Evolutionary conservation across 2,329 filamentous ascomycete genomes (phyloP).

Genomic region (Herpotrichia juniperi): DNA sequence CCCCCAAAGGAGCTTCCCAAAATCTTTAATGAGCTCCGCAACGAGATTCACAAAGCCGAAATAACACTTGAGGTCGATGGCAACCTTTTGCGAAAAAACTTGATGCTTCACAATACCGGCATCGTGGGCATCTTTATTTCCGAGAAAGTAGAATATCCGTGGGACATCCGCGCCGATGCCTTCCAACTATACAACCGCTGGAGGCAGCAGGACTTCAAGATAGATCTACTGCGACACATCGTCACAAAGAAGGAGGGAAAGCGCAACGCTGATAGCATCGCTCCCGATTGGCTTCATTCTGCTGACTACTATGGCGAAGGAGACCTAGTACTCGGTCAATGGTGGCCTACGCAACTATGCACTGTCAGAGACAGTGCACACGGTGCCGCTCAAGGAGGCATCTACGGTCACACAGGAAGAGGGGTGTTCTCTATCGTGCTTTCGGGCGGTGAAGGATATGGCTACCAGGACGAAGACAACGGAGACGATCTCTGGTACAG

Average conservation of each 20-base stretch:
- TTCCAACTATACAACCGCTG: slow-evolving; percentile 55
- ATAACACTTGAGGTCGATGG: slow-evolving; percentile 40
- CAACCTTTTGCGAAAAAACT: slow-evolving; percentile 38
- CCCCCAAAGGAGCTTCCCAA: slow-evolving; percentile 6
- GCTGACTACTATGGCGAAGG: slow-evolving; percentile 48
- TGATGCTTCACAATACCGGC: slow-evolving; percentile 46
- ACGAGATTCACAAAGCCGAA: slow-evolving; percentile 47
- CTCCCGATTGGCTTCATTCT: slow-evolving; percentile 23
- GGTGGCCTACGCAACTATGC: slow-evolving; percentile 61
- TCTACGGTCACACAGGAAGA: slow-evolving; percentile 51
- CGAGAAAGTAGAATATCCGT: slow-evolving; percentile 44
- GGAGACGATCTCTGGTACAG: slow-evolving; percentile 59
- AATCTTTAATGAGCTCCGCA: slow-evolving; percentile 40
- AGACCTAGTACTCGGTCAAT: slow-evolving; percentile 54
- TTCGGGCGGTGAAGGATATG: slow-evolving; percentile 46
- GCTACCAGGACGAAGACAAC: slow-evolving; percentile 57
- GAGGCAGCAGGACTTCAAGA: slow-evolving; percentile 48
- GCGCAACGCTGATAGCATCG: slow-evolving; percentile 33
- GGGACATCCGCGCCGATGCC: slow-evolving; percentile 56
- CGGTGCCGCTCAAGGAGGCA: slow-evolving; percentile 56
- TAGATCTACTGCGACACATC: slow-evolving; percentile 56
- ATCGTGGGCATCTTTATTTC: slow-evolving; percentile 50
- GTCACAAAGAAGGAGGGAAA: slow-evolving; percentile 12
- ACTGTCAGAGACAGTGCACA: slow-evolving; percentile 62
- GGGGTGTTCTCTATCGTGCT: slow-evolving; percentile 65